Evolutionary conservation across 371 early-diverging fungal species (phyloP), one percentile per base, ranked within the genome.

Genomic region (Mucor mucedo): DNA sequence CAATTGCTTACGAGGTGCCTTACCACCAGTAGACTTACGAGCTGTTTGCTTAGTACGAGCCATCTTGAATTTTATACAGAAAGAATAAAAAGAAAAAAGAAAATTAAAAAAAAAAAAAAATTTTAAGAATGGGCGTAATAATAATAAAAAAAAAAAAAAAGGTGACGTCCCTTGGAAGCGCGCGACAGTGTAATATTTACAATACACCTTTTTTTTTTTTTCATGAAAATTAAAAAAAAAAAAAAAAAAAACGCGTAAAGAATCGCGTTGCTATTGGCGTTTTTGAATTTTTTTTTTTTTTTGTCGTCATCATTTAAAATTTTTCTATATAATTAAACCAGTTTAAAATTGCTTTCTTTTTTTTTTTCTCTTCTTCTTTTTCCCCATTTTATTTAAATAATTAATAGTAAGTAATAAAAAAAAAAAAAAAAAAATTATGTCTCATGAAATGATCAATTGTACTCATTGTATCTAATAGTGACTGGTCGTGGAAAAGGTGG

Each of bases 401-500:
- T 63, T 41, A 49, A 60, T 52, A 59, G 44, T 58, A 65, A 62
- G 52, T 54, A 42, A n/a, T n/a, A n/a, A n/a, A 21, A 21, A 21
- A 21, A 27, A 16, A 21, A 58, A 38, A 35, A 52, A 16, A 38
- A 14, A 50, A 47, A 2, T 28, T 40, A 3, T 13, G 27, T 63
- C 38, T 16, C 5, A 50, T 42, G 3, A 0, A 6, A n/a, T 14
- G 7, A 14, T 13, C 42, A 13, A 5, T 44, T 42, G 21, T 40
- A 21, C 21, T 16, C 38, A 39, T 48, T 28, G 27, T 30, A n/a
- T n/a, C n/a, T 27, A 38, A 21, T 41, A 71, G 69, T 93, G 92
- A 83, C 93, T 87, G 93, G 92, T 75, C 88, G 95, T 80, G 98
- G 97, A 70, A 96, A 97, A 87, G 94, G 95, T 79, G 96, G 96